Base-by-base conservation (phyloP, 2,329 filamentous ascomycete genomes). In the Pseudogymnoascus sp. region DNA sequence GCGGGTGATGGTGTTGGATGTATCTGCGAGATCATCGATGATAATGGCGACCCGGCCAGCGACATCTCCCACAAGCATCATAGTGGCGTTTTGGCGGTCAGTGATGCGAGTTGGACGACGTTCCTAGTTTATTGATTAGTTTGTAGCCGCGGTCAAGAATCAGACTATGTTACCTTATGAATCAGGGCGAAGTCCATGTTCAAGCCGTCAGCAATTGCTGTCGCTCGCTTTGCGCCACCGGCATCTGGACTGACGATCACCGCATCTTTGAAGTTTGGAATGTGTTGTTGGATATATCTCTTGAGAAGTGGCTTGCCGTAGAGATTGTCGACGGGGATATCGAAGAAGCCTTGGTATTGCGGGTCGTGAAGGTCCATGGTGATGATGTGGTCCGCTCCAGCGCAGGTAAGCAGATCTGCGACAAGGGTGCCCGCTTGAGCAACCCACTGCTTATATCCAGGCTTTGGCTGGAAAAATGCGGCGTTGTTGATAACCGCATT, bases 311-410 rank as follows among this genome's bases (percentile, higher is more conserved):
- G 87, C 70, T 90, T 86, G 63, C 88, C 93, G 77, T 97, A 97
- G 16, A 99, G 82, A 75, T 99, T 99, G 78, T 99, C 95, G 63
- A 99, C 95, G 2, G 95, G 95, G 64, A 97, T 96, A 73, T 99
- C 93, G 73, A 99, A 97, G 81, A 97, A 99, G 62, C 95, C 95
- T 77, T 99, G 95, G 73, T 97, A 97, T 76, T 99, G 92, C 44
- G 91, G 90, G 75, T 97, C 93, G 74, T 95, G 91, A 61, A 99
- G 83, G 73, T 99, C 95, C 90, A 99, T 96, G 33, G 93, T 97
- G 74, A 97, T 97, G 74, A 95, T 88, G 76, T 97, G 95, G 75
- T 99, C 93, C 53, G 95, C 92, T 68, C 95, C 95, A 67, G 95
- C 93, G 77, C 93, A 97, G 42, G 92, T 97, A 68, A 99, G 81